Base-by-base conservation (phyloP, 1,284 basidiomycete genomes). In the Sanguinoderma infundibulare region DNA sequence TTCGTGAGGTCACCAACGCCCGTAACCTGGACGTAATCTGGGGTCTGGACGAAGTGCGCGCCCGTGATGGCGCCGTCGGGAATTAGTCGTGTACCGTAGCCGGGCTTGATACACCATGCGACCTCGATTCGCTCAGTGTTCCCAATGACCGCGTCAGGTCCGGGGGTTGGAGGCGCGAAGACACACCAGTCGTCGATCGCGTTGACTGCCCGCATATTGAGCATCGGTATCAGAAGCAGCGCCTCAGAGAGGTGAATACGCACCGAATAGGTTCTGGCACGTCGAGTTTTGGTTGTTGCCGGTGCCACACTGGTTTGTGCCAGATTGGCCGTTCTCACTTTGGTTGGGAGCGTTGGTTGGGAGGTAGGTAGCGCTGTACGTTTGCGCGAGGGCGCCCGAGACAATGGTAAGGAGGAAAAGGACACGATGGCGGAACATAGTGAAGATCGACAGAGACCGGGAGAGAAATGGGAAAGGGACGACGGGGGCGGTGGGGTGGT, bases 1-100 rank as follows among this genome's bases (percentile, higher is more conserved):
- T 78, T 77, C 7, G 89, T 90, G 57, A 91, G 73, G 69, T 92
- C 83, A 24, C 89, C 90, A 51, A 81, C 73, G 51, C 87, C 90
- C 51, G 85, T 87, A 56, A 91, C 75, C 71, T 91, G 89, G 28
- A 91, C 80, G 70, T 86, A 92, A 73, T 89, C 85, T 36, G 87
- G 83, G 4, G 92, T 85, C 70, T 84, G 79, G 61, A 87, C 77
- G 64, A 87, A 87, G 72, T 92, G 90, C 12, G 87, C 92, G 54
- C 87, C 86, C 17, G 77, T 80, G 71, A 95, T 85, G 14, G 90
- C 78, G n/a, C 90, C 92, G 60, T 87, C 81, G 20, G 92, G 93
- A 65, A 95, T 92, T 62, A 92, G 74, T 46, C 89, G 86, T 3
- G 88, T 87, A 24, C 89, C 90, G 57, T 85, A 84, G 34, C 85